Percentiles rank a stretch among this genome's conserved stretches.
phyloP scores from a whole-genome alignment of 441 rosid species.

The Brassica balearica region DNA sequence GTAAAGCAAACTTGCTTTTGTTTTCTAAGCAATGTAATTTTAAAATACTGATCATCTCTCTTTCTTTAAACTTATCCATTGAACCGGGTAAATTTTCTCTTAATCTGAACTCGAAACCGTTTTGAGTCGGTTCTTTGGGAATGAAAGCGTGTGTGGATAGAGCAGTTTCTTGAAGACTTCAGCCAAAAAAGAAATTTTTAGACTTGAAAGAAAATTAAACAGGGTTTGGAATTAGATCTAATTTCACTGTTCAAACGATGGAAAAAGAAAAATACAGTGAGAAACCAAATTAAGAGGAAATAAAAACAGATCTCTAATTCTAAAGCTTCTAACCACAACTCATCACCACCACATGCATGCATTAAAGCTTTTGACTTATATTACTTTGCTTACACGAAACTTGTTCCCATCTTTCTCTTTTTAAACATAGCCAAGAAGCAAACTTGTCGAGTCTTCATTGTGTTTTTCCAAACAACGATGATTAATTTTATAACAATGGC shows the following conservation, averaged over 20 bases:
- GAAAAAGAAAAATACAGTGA: conserved; percentile 14
- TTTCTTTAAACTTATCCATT: conserved; percentile 6
- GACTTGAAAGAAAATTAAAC: conserved; percentile 4
- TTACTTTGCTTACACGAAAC: conserved; percentile 46
- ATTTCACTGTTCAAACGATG: conserved; percentile 37
- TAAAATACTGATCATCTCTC: not conserved
- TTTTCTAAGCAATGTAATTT: not conserved
- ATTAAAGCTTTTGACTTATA: conserved; percentile 46
- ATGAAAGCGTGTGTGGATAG: not conserved
- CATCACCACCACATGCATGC: conserved; percentile 47
- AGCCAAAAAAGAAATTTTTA: not conserved
- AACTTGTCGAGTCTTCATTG: conserved; percentile 33
- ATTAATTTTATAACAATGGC: conserved; percentile 13
- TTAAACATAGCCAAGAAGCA: conserved; percentile 35
- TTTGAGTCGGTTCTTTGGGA: conserved; percentile 24
- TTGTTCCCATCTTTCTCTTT: conserved; percentile 33
- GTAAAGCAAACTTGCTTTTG: conserved; percentile 18
- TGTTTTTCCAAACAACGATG: conserved; percentile 11
- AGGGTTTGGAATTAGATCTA: conserved; percentile 30
- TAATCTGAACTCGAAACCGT: conserved; percentile 24
- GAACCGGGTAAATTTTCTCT: conserved; percentile 1
- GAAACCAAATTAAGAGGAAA: conserved; percentile 28
- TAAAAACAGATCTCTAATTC: conserved; percentile 33
- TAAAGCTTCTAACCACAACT: conserved; percentile 36
- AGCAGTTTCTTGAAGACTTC: conserved; percentile 24